Evolutionary conservation across 352 stramenopile species (phyloP).

Genomic region (Vaucheria bursata): DNA sequence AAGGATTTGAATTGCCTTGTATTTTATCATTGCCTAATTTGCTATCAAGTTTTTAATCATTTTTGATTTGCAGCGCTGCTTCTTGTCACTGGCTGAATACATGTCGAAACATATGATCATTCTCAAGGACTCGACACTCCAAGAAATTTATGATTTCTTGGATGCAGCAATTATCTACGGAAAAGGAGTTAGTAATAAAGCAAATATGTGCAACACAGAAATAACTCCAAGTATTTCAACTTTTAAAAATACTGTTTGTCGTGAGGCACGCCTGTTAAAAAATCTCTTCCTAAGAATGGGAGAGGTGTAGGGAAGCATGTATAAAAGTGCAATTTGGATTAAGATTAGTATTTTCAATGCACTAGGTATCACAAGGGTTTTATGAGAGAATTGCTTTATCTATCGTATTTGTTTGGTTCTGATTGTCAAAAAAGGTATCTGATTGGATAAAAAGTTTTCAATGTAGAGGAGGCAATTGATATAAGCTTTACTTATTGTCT

Average conservation of each 20-base stretch:
- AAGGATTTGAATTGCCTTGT: too few species aligned
- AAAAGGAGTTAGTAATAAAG: slow-evolving; percentile 61
- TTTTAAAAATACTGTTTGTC: not conserved
- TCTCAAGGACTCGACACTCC: slow-evolving; percentile 82
- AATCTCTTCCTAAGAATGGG: not conserved
- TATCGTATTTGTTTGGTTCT: too few species aligned
- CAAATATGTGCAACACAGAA: slow-evolving; percentile 70
- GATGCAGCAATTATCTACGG: slow-evolving; percentile 77
- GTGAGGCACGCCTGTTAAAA: not conserved
- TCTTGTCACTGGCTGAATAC: slow-evolving; percentile 74
- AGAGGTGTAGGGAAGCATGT: slow-evolving; percentile 2
- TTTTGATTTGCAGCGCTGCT: slow-evolving; percentile 91
- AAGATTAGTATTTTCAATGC: too few species aligned
- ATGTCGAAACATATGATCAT: slow-evolving; percentile 89
- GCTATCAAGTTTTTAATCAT: not conserved
- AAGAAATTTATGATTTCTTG: slow-evolving; percentile 84
- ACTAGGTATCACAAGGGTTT: too few species aligned
- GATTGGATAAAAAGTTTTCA: too few species aligned
- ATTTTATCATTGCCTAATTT: too few species aligned
- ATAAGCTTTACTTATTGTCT: too few species aligned
- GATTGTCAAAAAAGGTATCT: too few species aligned
- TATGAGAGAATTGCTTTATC: too few species aligned
- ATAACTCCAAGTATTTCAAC: slow-evolving; percentile 47
- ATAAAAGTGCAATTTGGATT: too few species aligned
- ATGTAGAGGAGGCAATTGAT: too few species aligned